These are phyloP conservation scores for Curvularia eragrostidis DNA, from an alignment of 2,329 filamentous ascomycete species.

Conservation along the genomic window DNA sequence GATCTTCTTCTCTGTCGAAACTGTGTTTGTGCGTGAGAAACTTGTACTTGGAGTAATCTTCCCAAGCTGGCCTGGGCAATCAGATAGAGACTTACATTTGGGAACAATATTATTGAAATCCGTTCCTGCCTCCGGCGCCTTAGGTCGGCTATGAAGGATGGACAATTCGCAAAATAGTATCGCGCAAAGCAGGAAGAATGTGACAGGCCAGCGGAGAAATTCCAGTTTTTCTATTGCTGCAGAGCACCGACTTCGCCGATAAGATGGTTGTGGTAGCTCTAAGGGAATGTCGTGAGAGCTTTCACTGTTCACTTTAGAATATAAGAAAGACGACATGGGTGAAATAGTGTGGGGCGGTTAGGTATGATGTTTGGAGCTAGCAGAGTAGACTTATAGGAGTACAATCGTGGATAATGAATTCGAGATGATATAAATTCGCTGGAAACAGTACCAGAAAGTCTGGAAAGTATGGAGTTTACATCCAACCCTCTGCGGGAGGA, in stretches of 20 bases:
- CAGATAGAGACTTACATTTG: constrained; percentile 8
- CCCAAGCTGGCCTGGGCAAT: not conserved
- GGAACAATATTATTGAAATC: constrained; percentile 28
- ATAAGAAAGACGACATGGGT: constrained; percentile 6
- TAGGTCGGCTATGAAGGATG: constrained; percentile 21
- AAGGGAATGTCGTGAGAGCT: constrained; percentile 3
- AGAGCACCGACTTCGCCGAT: not conserved
- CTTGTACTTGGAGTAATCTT: not conserved
- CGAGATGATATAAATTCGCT: not conserved
- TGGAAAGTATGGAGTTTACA: not conserved
- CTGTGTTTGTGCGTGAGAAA: constrained; percentile 15
- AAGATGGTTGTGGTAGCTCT: constrained; percentile 4
- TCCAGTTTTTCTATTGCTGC: not conserved
- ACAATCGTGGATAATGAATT: not conserved
- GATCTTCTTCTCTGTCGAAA: constrained; percentile 19
- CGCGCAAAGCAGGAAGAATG: constrained; percentile 15
- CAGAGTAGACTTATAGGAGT: not conserved
- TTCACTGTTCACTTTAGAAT: constrained; percentile 24
- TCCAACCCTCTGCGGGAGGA: not conserved
- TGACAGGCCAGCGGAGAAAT: constrained; percentile 19
- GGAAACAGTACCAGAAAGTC: not conserved
- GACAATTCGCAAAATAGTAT: constrained; percentile 23
- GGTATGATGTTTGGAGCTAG: not conserved
- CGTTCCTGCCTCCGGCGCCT: constrained; percentile 8
- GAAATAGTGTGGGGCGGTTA: not conserved